Evolutionary conservation across 1,284 basidiomycete species (phyloP).

Genomic region (Fomes fomentarius): DNA sequence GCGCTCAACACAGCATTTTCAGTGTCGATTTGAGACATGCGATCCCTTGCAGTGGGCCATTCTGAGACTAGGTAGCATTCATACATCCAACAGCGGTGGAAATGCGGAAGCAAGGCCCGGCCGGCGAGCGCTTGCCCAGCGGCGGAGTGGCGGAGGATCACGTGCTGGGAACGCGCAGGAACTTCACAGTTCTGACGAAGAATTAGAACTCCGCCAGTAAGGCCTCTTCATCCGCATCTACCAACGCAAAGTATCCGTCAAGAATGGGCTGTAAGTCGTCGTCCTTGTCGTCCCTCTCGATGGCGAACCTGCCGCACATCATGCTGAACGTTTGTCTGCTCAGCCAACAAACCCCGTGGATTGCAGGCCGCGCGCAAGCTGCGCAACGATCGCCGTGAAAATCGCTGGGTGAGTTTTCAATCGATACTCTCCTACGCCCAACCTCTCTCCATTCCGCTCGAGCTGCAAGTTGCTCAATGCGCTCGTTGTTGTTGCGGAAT

Average conservation of each 20-base stretch:
- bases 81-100: no score
- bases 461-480: constrained; percentile 2
- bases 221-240: constrained; percentile 29
- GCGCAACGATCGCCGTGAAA: constrained; percentile 91
- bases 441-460: neutral
- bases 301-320: constrained; percentile 8
- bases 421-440: neutral
- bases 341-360: constrained; percentile 98
- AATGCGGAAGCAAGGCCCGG: neutral
- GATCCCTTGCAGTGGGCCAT: no score
- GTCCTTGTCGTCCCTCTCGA: constrained; percentile 16
- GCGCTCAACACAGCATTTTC: no score
- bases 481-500: constrained; percentile 1
- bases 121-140: neutral
- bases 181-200: constrained; percentile 37
- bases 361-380: constrained; percentile 99
- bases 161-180: constrained; percentile 26
- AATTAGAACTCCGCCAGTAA: constrained; percentile 35
- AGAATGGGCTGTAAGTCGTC: constrained; percentile 81
- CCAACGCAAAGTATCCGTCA: constrained; percentile 53
- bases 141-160: constrained; percentile 12
- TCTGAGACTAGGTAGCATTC: no score
- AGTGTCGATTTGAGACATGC: no score
- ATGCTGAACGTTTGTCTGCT: constrained; percentile 21
- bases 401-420: constrained; percentile 86